phyloP scores from a whole-genome alignment of 2,329 filamentous ascomycete species.

The Cercospora beticola region DNA sequence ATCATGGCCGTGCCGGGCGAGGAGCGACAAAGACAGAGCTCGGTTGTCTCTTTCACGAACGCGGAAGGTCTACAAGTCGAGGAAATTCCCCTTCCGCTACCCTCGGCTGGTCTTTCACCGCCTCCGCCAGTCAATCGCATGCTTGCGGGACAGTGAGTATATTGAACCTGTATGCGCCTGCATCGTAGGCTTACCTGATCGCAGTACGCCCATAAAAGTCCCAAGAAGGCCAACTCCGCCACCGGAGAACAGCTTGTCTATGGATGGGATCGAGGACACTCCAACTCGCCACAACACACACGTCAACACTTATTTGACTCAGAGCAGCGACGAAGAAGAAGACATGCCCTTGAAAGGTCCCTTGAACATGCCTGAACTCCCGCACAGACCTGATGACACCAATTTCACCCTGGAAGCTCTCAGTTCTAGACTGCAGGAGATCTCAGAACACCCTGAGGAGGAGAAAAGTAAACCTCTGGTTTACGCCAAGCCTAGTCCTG shows the following conservation, averaged over 20 bases:
- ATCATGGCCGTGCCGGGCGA: conserved; percentile 18
- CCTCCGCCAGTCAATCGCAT: conserved; percentile 34
- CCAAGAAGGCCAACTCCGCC: conserved; percentile 33
- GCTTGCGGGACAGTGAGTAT: conserved; percentile 33
- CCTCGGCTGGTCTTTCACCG: conserved; percentile 32
- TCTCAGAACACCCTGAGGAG: conserved; percentile 36
- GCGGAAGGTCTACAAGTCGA: conserved; percentile 32
- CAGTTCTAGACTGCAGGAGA: conserved; percentile 35
- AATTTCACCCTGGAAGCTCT: conserved; percentile 41
- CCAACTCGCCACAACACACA: conserved; percentile 40
- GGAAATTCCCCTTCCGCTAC: conserved; percentile 35
- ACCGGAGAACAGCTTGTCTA: conserved; percentile 29
- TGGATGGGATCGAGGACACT: conserved; percentile 38
- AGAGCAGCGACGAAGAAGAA: conserved; percentile 34
- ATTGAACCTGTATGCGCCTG: background rate
- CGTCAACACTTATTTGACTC: conserved; percentile 35
- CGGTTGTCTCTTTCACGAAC: conserved; percentile 29
- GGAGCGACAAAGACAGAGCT: conserved; percentile 22
- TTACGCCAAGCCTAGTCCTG: conserved; percentile 32
- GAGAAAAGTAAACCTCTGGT: conserved; percentile 34
- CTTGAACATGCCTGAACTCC: conserved; percentile 39
- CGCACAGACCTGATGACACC: conserved; percentile 34
- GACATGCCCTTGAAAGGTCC: conserved; percentile 37
- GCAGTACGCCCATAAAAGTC: conserved; percentile 33
- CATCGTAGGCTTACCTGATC: background rate